Evolutionary conservation across 2,329 filamentous ascomycete species (phyloP).

Genomic region (Xylogone sp.): DNA sequence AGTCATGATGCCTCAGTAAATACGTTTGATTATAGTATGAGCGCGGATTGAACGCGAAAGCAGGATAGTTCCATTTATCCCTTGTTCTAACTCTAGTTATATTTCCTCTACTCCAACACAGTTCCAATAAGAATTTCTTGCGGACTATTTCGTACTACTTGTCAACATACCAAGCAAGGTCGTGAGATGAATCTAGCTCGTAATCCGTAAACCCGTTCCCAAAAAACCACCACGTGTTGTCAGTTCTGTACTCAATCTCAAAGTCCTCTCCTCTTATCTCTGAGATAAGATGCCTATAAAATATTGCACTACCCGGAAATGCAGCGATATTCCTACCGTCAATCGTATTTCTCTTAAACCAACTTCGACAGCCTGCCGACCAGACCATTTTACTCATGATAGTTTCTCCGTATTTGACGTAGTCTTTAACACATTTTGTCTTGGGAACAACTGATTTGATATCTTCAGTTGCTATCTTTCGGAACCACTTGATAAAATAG

Average conservation of each 20-base stretch:
- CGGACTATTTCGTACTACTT: too few relatives aligned
- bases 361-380: conserved; percentile 36
- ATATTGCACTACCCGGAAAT: conserved; percentile 38
- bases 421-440: conserved; percentile 30
- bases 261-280: conserved; percentile 44
- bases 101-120: too few relatives aligned
- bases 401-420: conserved; percentile 36
- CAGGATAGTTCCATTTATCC: too few relatives aligned
- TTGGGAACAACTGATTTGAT: conserved; percentile 32
- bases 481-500: conserved; percentile 28
- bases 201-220: conserved; percentile 40
- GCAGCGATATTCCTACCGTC: conserved; percentile 41
- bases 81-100: too few relatives aligned
- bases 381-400: conserved; percentile 39
- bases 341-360: conserved; percentile 42
- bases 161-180: conserved; percentile 24
- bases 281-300: conserved; percentile 32
- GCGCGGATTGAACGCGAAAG: too few relatives aligned
- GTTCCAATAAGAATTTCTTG: too few relatives aligned
- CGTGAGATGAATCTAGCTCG: conserved; percentile 20
- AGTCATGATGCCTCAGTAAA: too few relatives aligned
- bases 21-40: too few relatives aligned
- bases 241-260: conserved; percentile 38
- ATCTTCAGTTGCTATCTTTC: conserved; percentile 29
- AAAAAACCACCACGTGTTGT: conserved; percentile 44